These are phyloP conservation scores for Periconia sp. DNA, from an alignment of 2,329 filamentous ascomycete genomes.

Conservation along the genomic window DNA sequence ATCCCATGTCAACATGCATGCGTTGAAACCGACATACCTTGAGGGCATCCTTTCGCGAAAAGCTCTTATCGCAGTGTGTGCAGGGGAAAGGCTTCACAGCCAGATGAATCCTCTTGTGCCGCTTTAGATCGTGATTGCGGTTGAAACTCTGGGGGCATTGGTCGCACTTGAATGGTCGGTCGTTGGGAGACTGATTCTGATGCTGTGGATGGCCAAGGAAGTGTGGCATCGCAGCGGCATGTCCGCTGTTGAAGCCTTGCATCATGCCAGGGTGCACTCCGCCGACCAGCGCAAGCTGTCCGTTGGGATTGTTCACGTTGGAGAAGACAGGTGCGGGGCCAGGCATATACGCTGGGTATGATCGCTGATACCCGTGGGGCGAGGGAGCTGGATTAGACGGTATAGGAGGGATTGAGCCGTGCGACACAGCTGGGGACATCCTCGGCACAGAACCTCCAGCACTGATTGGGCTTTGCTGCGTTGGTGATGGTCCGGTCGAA, in stretches of 20 bases:
- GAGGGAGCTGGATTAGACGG: constrained; percentile 57
- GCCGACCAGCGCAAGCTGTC: constrained; percentile 74
- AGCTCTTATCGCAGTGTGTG: constrained; percentile 90
- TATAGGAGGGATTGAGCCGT: constrained; percentile 51
- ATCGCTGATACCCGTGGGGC: constrained; percentile 55
- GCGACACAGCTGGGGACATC: constrained; percentile 60
- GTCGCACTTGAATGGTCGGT: constrained; percentile 94
- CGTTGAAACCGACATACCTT: constrained; percentile 70
- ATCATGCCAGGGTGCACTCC: constrained; percentile 63
- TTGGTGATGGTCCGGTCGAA: constrained; percentile 55
- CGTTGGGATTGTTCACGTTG: constrained; percentile 76
- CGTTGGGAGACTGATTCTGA: constrained; percentile 64
- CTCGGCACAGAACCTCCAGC: constrained; percentile 53
- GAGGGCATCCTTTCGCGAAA: constrained; percentile 93
- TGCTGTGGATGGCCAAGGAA: constrained; percentile 60
- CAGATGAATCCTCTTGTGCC: constrained; percentile 93
- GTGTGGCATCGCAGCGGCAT: constrained; percentile 69
- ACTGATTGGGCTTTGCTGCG: constrained; percentile 58
- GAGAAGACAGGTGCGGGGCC: constrained; percentile 71
- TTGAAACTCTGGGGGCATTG: constrained; percentile 93
- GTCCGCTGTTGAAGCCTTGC: constrained; percentile 65
- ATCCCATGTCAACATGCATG: constrained; percentile 8
- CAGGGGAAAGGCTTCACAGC: constrained; percentile 97
- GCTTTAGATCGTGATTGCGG: constrained; percentile 92
- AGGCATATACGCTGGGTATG: constrained; percentile 56